These are phyloP conservation scores for Euphrasia arctica DNA, from an alignment of 305 asterid species.

Conservation along the genomic window DNA sequence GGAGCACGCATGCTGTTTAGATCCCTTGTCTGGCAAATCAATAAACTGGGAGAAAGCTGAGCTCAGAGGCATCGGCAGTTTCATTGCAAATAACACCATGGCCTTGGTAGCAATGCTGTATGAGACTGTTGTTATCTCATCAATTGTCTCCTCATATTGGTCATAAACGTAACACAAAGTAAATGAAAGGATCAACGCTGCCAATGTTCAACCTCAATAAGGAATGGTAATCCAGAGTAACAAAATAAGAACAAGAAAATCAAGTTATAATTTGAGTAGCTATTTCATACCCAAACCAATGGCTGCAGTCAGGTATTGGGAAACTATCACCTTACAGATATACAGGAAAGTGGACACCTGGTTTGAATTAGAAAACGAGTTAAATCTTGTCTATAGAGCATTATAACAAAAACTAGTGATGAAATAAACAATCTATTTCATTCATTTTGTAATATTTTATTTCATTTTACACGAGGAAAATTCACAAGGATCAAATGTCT, in stretches of 20 bases:
- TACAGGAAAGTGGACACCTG: conserved; percentile 67
- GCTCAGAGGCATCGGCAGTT: conserved; percentile 38
- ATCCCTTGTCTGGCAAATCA: background rate
- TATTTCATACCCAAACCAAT: conserved; percentile 67
- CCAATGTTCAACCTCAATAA: conserved; percentile 26
- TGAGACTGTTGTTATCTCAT: conserved; percentile 36
- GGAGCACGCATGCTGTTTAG: background rate
- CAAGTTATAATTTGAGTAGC: background rate
- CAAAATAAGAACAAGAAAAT: background rate
- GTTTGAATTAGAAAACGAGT: conserved; percentile 28
- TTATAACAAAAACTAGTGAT: conserved; percentile 2
- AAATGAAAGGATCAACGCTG: conserved; percentile 72
- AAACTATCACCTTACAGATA: conserved; percentile 53
- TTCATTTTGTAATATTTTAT: conserved; percentile 8
- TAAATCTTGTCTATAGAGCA: conserved; percentile 16
- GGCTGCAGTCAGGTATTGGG: conserved; percentile 45
- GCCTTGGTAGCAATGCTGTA: conserved; percentile 29
- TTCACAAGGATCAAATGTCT: background rate
- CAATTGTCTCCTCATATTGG: conserved; percentile 81
- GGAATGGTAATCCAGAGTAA: conserved; percentile 19
- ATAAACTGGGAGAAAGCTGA: conserved; percentile 21
- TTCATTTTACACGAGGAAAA: background rate
- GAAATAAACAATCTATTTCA: background rate
- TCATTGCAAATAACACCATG: conserved; percentile 32
- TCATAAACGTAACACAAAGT: conserved; percentile 66